Percentiles rank a stretch among this genome's conserved stretches.
phyloP scores from a whole-genome alignment of 2,329 filamentous ascomycete genomes.

The Fusarium buharicum region DNA sequence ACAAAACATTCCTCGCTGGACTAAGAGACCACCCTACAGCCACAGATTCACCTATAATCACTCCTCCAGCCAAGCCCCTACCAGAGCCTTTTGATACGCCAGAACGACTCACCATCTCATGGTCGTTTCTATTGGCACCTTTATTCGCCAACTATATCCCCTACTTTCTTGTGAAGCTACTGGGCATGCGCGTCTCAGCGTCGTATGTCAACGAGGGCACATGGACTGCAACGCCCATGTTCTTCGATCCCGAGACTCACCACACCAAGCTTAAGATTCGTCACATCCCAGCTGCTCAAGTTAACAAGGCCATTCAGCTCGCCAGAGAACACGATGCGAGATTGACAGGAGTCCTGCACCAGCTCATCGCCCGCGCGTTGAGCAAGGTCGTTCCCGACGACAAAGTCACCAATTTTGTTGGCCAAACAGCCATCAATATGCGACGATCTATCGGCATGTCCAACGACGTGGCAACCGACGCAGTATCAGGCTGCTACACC shows the following conservation, averaged over 20 bases:
- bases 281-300: slow-evolving; percentile 20
- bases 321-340: slow-evolving; percentile 37
- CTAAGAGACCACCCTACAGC: background rate
- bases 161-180: slow-evolving; percentile 21
- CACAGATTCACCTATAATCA: background rate
- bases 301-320: slow-evolving; percentile 16
- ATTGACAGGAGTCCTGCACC: slow-evolving; percentile 33
- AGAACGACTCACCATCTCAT: slow-evolving; percentile 39
- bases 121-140: slow-evolving; percentile 38
- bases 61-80: slow-evolving; percentile 12
- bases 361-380: slow-evolving; percentile 38
- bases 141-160: slow-evolving; percentile 33
- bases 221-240: slow-evolving; percentile 33
- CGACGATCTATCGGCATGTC: slow-evolving; percentile 35
- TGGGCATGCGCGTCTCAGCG: slow-evolving; percentile 28
- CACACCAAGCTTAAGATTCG: slow-evolving; percentile 30
- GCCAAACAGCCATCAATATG: slow-evolving; percentile 43
- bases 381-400: slow-evolving; percentile 30
- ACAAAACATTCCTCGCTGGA: slow-evolving; percentile 36
- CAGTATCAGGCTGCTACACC: slow-evolving; percentile 34
- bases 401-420: slow-evolving; percentile 40
- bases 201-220: slow-evolving; percentile 31
- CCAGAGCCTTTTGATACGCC: slow-evolving; percentile 39
- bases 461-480: slow-evolving; percentile 26
- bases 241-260: slow-evolving; percentile 16